Evolutionary conservation across 1,139 yeast species (phyloP), one percentile per base, ranked within the genome.

Genomic region (Sugiyamaella neomexicana): DNA sequence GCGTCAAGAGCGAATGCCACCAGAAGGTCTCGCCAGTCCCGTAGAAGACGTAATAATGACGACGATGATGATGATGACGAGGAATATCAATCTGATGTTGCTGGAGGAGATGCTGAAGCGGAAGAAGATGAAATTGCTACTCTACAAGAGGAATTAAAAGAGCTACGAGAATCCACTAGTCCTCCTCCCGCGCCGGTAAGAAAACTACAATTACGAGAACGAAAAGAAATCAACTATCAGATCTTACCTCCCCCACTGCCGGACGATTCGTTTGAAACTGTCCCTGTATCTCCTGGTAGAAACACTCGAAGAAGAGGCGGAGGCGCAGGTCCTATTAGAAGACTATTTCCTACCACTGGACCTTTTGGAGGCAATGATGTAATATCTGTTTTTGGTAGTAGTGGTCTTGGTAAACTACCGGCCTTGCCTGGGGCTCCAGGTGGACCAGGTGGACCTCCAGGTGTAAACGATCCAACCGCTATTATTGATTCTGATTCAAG

Each of bases 301-400:
- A 69, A 72, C 5, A 46, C 60, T 1, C 40, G 58, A 47, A 56
- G 59, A 23, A 57, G 59, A 60, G 58, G 58, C 51, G 53, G 55
- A 46, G 57, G 61, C n/a, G 58, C 58, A 59, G 60, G 57, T 50
- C 68, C 56, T 45, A 58, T 58, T 20, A 48, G 65, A 48, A 56
- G 66, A 47, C 58, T 68, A 36, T 65, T 67, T 49, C 70, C 68
- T 7, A 62, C 68, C 16, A 63, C 65, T 16, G 70, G 65, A 34
- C 73, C 66, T 36, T 70, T 53, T 65, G 78, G 67, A 65, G 78
- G 65, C 61, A 74, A 63, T 64, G 96, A 97, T n/a, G 89, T 96
- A 0, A 89, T 90, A n/a, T 97, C 98, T 0, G 96, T 98, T 1
- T 93, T 93, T 75, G 98, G 98, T 31, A 96, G 89, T 66, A 83